Conservation (phyloP, 345 rosid genomes). For the Salix suchowensis region DNA sequence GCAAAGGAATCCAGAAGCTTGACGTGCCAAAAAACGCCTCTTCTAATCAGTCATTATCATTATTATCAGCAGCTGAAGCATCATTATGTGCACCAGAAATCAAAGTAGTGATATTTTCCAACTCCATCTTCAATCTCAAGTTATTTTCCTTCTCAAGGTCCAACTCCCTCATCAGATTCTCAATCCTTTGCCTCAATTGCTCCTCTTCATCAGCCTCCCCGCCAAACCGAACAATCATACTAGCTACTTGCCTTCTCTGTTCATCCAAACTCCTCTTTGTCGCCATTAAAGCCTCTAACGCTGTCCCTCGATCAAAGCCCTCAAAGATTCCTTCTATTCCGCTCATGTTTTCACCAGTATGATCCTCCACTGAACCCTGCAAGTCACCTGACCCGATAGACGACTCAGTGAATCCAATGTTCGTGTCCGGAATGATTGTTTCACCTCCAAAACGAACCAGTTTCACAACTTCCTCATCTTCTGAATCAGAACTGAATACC, state of each 20-base stretch:
- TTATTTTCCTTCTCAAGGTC: constrained; percentile 45
- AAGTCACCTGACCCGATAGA: background rate
- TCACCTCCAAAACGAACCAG: constrained; percentile 35
- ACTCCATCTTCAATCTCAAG: constrained; percentile 41
- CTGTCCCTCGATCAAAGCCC: constrained; percentile 22
- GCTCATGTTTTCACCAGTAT: no score
- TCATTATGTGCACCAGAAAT: constrained; percentile 20
- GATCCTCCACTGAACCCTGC: background rate
- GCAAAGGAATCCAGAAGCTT: background rate
- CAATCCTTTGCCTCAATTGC: constrained; percentile 28
- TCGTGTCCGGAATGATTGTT: constrained; percentile 8
- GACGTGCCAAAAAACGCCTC: background rate
- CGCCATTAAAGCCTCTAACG: constrained; percentile 43
- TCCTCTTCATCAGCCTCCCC: constrained; percentile 29
- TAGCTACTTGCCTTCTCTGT: constrained; percentile 45
- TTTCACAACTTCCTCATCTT: constrained; percentile 13
- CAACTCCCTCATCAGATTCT: constrained; percentile 47
- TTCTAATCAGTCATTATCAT: background rate
- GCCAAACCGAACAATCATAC: constrained; percentile 49
- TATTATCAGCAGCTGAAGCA: background rate
- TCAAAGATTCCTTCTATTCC: background rate
- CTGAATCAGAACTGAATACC: constrained; percentile 44
- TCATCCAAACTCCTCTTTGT: constrained; percentile 65
- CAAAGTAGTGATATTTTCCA: constrained; percentile 29
- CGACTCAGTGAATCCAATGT: constrained; percentile 1